Evolutionary conservation across 257 asterid species (phyloP), one percentile per base, ranked within the genome.

Genomic region (Nemophila menziesii): DNA sequence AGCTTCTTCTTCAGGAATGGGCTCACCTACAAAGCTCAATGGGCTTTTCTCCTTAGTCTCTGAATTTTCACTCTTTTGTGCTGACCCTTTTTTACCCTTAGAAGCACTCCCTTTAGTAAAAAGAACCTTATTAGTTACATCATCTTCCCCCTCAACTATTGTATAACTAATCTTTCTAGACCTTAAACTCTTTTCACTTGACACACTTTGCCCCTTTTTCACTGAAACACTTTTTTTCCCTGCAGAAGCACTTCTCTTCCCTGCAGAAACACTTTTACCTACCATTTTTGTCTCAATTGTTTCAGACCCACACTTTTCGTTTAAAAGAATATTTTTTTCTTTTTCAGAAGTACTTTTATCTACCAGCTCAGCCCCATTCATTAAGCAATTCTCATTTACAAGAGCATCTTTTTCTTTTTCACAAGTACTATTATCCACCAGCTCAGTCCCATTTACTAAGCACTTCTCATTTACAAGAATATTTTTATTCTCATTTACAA

Each of bases 1-100:
- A 66, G 97, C 95, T 40, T 49, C 82, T 44, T 75, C 95, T 51
- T 77, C 77, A 1, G 70, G 68, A 67, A 89, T 63, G 11, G 93
- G 93, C 53, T 73, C 74, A 46, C 95, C 93, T 12, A 73, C 50
- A 47, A 83, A 87, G 42, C 60, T 47, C 17, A 62, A 66, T 15
- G 16, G 49, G 33, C 19, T 47, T 61, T 63, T 68, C 45, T 48
- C 51, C 15, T 57, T 55, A 3, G 14, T 22, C 22, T 8, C 19
- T 14, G 21, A 41, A 16, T 33, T 44, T 20, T 47, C 51, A 21
- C 29, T 44, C 39, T 53, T 53, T 15, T 18, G 48, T 3, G 48
- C 38, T 3, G 52, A 3, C 5, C 20, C 56, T 38, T 46, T n/a
- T 22, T 34, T 49, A 15, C 38, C 37, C 42, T 26, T 55, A 13